Conservation (phyloP, 345 rosid genomes). For the Schrenkiella parvula region DNA sequence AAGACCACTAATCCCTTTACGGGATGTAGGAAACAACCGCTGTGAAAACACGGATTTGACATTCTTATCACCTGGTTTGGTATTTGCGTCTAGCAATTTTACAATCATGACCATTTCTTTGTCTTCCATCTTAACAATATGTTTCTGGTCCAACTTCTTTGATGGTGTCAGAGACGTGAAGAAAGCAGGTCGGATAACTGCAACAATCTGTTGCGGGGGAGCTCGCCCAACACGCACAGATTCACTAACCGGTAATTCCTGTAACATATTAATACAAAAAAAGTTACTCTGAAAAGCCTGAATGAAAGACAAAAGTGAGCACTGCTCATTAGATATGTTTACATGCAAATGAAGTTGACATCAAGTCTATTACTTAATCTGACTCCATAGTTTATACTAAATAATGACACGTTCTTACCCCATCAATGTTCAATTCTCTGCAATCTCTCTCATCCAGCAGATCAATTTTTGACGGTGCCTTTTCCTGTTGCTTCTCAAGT, state of each 20-base stretch:
- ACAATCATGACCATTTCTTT: slow-evolving; percentile 51
- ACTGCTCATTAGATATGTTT: no score
- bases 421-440: slow-evolving; percentile 42
- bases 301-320: neutral
- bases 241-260: slow-evolving; percentile 37
- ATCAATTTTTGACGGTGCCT: slow-evolving; percentile 54
- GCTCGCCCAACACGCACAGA: slow-evolving; percentile 42
- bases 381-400: neutral
- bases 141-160: slow-evolving; percentile 46
- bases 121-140: slow-evolving; percentile 38
- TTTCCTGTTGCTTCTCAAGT: slow-evolving; percentile 38
- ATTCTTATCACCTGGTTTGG: neutral
- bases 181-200: slow-evolving; percentile 59
- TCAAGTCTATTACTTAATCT: neutral
- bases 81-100: slow-evolving; percentile 7
- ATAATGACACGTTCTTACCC: slow-evolving; percentile 36
- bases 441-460: slow-evolving; percentile 48
- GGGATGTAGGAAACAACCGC: slow-evolving; percentile 32
- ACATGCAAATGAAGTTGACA: neutral
- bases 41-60: slow-evolving; percentile 15
- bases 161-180: slow-evolving; percentile 31
- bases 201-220: slow-evolving; percentile 56
- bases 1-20: slow-evolving; percentile 44
- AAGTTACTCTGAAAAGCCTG: no score
- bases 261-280: slow-evolving; percentile 14